These are phyloP conservation scores for Candida easanensis DNA, from an alignment of 805 yeast species.

Conservation along the genomic window DNA sequence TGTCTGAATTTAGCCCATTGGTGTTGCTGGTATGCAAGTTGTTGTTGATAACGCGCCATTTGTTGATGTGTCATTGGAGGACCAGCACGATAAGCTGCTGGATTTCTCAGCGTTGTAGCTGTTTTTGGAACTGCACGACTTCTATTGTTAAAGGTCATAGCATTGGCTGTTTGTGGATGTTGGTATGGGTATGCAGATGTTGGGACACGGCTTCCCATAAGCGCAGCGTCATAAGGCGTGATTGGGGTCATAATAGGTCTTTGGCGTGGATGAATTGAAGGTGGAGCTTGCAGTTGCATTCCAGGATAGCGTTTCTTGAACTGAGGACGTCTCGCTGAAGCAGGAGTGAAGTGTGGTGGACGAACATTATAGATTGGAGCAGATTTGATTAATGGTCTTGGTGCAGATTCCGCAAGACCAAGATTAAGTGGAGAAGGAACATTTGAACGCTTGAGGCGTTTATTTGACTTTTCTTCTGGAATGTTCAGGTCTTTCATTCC, in stretches of 20 bases:
- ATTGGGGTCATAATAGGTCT: slow-evolving; percentile 15
- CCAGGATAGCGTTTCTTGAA: slow-evolving; percentile 11
- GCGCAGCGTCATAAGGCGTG: slow-evolving; percentile 15
- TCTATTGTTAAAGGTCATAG: slow-evolving; percentile 1
- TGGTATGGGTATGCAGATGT: slow-evolving; percentile 15
- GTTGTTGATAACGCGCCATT: slow-evolving; percentile 25
- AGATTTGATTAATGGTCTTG: slow-evolving; percentile 29
- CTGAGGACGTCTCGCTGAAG: slow-evolving; percentile 14
- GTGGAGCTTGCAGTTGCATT: not conserved
- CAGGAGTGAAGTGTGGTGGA: slow-evolving; percentile 16
- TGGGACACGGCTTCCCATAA: slow-evolving; percentile 11
- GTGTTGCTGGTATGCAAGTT: slow-evolving; percentile 25
- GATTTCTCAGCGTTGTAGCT: slow-evolving; percentile 21
- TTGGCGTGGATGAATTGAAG: slow-evolving; percentile 16
- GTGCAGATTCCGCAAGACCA: slow-evolving; percentile 12
- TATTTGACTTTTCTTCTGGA: slow-evolving; percentile 21
- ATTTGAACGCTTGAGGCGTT: slow-evolving; percentile 27
- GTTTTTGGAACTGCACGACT: slow-evolving; percentile 19
- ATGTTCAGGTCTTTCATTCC: slow-evolving; percentile 18
- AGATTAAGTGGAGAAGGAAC: slow-evolving; percentile 32
- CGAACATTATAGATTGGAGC: slow-evolving; percentile 30
- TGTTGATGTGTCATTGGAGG: slow-evolving; percentile 26
- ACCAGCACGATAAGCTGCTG: slow-evolving; percentile 14
- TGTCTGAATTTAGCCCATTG: slow-evolving; percentile 28
- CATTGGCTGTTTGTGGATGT: slow-evolving; percentile 4